These are phyloP conservation scores for Globisporangium radiosum DNA, from an alignment of 352 stramenopile genomes.

Conservation along the genomic window DNA sequence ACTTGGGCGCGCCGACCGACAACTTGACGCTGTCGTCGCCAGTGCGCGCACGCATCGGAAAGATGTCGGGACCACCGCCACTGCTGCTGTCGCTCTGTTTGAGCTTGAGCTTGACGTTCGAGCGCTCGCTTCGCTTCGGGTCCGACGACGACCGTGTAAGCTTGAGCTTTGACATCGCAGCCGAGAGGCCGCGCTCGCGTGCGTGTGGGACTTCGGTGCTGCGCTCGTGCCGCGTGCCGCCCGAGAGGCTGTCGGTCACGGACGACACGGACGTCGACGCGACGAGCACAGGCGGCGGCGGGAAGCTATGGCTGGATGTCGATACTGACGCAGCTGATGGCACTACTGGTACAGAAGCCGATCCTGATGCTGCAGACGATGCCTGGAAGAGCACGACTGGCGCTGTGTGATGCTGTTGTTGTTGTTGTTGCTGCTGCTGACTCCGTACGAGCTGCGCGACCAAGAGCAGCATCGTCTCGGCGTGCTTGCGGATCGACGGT, in stretches of 20 bases:
- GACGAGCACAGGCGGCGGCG: constrained; percentile 19
- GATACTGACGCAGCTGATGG: background rate
- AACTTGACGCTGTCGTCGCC: background rate
- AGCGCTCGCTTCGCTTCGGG: constrained; percentile 53
- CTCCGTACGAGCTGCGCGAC: constrained; percentile 55
- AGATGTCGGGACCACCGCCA: constrained; percentile 23
- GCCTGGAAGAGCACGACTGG: constrained; percentile 8
- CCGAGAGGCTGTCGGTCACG: constrained; percentile 15
- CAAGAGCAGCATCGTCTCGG: constrained; percentile 57
- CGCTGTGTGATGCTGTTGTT: constrained; percentile 1
- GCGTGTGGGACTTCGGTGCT: constrained; percentile 10
- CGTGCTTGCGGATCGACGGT: constrained; percentile 65
- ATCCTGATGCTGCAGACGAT: background rate
- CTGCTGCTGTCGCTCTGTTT: constrained; percentile 34
- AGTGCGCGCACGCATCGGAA: constrained; percentile 34
- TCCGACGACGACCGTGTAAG: constrained; percentile 70
- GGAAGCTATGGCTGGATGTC: background rate
- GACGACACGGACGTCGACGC: constrained; percentile 28
- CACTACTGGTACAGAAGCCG: background rate
- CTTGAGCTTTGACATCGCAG: constrained; percentile 58
- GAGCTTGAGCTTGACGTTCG: constrained; percentile 51
- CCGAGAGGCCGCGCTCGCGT: constrained; percentile 25
- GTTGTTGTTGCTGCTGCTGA: constrained; percentile 38
- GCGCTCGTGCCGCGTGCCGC: constrained; percentile 15
- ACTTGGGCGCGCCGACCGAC: constrained; percentile 42